phyloP scores from a whole-genome alignment of 2,329 filamentous ascomycete species.

The Venturiaceae sp. region DNA sequence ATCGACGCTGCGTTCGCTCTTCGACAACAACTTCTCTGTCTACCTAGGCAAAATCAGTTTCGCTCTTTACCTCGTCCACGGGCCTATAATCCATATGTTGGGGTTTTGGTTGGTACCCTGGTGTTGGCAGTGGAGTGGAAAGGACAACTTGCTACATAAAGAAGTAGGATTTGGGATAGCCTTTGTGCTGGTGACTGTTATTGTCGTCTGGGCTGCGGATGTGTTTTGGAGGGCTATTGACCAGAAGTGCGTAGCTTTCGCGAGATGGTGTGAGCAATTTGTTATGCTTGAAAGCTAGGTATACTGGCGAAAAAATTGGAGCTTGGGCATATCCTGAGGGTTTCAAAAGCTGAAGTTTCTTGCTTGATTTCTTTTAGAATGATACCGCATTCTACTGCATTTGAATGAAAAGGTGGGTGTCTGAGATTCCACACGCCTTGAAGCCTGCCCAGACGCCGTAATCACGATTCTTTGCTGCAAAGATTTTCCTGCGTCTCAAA shows the following conservation, averaged over 20 bases:
- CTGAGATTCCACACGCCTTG: no score
- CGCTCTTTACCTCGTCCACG: slow-evolving; percentile 50
- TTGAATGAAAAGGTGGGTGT: no score
- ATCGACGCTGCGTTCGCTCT: slow-evolving; percentile 28
- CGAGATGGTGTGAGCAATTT: background rate
- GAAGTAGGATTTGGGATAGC: slow-evolving; percentile 28
- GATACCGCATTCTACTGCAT: no score
- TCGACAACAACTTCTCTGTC: slow-evolving; percentile 39
- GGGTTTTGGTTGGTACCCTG: slow-evolving; percentile 23
- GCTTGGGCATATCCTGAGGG: no score
- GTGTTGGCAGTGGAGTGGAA: slow-evolving; percentile 11
- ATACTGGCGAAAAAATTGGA: no score
- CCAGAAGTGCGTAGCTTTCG: slow-evolving; percentile 12
- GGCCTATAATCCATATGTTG: slow-evolving; percentile 33
- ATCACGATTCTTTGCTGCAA: no score
- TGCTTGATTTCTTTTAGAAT: no score
- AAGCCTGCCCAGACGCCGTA: no score
- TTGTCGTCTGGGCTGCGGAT: slow-evolving; percentile 46
- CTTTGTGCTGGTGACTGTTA: slow-evolving; percentile 22
- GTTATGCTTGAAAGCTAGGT: no score
- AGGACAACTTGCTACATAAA: slow-evolving; percentile 20
- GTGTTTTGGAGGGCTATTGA: slow-evolving; percentile 51
- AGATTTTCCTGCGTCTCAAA: no score
- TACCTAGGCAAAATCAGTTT: slow-evolving; percentile 50
- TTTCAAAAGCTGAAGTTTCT: no score